A percentile compares a stretch with the other conserved stretches of the same genome.
Evolutionary conservation across 2,329 filamentous ascomycete species (phyloP).

Genomic region (Aspergillus sp.): DNA sequence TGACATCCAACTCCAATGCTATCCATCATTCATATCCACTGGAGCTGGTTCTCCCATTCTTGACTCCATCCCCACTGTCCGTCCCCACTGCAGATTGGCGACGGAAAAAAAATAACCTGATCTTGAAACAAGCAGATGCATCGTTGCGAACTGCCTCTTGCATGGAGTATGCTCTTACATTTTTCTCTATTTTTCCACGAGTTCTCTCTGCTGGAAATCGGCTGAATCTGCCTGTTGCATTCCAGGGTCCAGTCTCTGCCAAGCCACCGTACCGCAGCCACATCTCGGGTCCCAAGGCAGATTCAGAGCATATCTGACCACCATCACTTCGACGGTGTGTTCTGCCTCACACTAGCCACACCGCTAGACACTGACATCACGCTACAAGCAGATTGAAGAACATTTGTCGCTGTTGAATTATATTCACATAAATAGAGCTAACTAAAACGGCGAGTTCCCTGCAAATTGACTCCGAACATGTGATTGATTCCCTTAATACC

Average conservation of each 20-base stretch:
- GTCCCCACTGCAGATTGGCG: neutral
- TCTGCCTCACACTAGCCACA: neutral
- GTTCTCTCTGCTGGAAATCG: neutral
- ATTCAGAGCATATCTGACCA: neutral
- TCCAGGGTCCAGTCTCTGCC: conserved; percentile 1
- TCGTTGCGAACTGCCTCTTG: no score
- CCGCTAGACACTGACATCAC: neutral
- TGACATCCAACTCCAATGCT: neutral
- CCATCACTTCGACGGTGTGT: neutral
- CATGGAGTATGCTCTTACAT: neutral
- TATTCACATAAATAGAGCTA: neutral
- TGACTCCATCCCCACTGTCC: neutral
- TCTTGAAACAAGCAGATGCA: no score
- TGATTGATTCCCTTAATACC: neutral
- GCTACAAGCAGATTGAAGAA: neutral
- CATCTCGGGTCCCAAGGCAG: conserved; percentile 3
- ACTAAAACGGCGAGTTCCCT: neutral
- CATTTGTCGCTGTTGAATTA: neutral
- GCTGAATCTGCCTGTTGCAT: neutral
- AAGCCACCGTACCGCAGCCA: conserved; percentile 5
- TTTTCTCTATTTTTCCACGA: neutral
- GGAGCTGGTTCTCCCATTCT: neutral
- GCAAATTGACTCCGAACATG: neutral
- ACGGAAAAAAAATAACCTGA: neutral
- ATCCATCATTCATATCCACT: neutral